A percentile compares a stretch with the other conserved stretches of the same genome.
Conservation (phyloP, 208 protist species). For the Leishmania braziliensis region DNA sequence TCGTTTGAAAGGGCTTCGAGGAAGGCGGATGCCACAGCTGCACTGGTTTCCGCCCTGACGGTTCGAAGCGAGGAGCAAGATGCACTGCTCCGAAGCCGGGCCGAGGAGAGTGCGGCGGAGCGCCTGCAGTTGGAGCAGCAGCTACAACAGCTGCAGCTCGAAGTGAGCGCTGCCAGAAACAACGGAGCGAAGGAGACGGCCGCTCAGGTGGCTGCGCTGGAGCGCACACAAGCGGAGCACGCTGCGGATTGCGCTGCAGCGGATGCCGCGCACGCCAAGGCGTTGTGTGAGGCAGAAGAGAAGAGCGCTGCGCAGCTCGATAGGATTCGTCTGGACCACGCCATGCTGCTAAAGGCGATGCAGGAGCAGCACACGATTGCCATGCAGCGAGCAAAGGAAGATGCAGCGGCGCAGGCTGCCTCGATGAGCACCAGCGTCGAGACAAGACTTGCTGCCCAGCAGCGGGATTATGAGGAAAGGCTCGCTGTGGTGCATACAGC, state of each 20-base stretch:
- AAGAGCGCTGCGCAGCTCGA: conserved; percentile 13
- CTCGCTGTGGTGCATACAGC: conserved; percentile 13
- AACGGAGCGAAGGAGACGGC: conserved; percentile 9
- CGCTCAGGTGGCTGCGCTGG: conserved; percentile 24
- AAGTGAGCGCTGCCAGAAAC: conserved; percentile 21
- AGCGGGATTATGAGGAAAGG: conserved; percentile 13
- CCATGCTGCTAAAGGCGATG: conserved; percentile 20
- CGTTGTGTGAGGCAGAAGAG: conserved; percentile 14
- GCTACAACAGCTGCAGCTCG: conserved; percentile 20
- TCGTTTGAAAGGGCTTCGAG: conserved; percentile 1
- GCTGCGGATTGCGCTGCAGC: conserved; percentile 9
- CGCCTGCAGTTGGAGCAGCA: conserved; percentile 34
- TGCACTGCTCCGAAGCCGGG: conserved; percentile 1
- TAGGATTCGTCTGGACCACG: conserved; percentile 15
- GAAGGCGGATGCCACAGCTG: neutral
- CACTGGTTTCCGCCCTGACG: conserved; percentile 14
- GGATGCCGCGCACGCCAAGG: conserved; percentile 20
- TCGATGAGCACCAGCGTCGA: conserved; percentile 9
- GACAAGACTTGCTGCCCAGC: conserved; percentile 12
- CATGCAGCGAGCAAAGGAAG: conserved; percentile 21
- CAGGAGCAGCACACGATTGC: conserved; percentile 24
- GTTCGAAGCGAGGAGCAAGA: conserved; percentile 17
- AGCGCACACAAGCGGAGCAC: conserved; percentile 23
- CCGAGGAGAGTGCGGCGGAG: conserved; percentile 22
- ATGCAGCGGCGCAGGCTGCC: neutral